phyloP scores from a whole-genome alignment of 2,329 filamentous ascomycete species.

The Neobulgaria alba region DNA sequence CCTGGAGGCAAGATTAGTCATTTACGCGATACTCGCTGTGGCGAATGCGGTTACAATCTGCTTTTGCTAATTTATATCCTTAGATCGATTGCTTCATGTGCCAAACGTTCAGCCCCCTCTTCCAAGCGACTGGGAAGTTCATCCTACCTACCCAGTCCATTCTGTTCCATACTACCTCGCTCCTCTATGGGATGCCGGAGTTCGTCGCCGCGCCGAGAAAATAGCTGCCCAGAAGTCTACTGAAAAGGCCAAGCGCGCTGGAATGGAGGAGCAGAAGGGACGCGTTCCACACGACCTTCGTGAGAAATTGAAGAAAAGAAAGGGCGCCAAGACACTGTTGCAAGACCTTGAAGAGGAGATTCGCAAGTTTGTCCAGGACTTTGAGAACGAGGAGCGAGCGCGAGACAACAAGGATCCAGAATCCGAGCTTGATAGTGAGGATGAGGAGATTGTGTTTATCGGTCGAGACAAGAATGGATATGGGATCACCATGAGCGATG shows the following conservation, averaged over 20 bases:
- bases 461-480: constrained; percentile 40
- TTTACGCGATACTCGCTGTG: constrained; percentile 9
- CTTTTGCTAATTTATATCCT: not conserved
- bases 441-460: constrained; percentile 90
- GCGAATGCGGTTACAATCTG: constrained; percentile 7
- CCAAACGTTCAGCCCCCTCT: constrained; percentile 78
- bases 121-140: constrained; percentile 73
- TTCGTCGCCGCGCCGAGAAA: constrained; percentile 43
- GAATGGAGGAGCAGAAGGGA: constrained; percentile 35
- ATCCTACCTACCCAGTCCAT: constrained; percentile 70
- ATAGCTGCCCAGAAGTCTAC: constrained; percentile 33
- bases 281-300: constrained; percentile 73
- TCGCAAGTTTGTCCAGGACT: constrained; percentile 59
- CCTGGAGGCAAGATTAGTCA: not conserved
- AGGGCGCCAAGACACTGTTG: constrained; percentile 70
- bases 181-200: constrained; percentile 68
- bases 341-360: constrained; percentile 81
- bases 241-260: constrained; percentile 27
- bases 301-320: constrained; percentile 67
- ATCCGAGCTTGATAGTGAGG: constrained; percentile 44
- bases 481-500: constrained; percentile 45
- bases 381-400: constrained; percentile 41
- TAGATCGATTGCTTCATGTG: constrained; percentile 79
- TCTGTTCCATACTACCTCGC: constrained; percentile 83
- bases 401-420: constrained; percentile 24